Conservation (phyloP, 768 basidiomycete species). For the Serendipita indica region DNA sequence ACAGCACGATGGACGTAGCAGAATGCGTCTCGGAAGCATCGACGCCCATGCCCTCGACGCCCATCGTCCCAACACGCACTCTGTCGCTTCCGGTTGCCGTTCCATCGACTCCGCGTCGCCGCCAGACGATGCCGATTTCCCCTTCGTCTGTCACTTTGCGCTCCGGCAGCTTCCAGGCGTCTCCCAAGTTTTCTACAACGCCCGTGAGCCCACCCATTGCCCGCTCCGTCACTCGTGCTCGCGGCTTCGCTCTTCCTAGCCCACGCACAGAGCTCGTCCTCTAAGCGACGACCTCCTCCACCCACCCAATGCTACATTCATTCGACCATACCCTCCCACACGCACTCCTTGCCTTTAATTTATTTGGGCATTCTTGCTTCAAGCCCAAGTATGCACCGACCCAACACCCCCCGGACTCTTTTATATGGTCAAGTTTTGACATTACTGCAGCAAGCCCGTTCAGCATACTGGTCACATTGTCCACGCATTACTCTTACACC, state of each 20-base stretch:
- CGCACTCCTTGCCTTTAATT: no score
- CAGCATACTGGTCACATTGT: no score
- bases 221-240: neutral
- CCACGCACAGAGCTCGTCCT: constrained; percentile 7
- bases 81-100: neutral
- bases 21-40: neutral
- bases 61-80: neutral
- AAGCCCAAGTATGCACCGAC: no score
- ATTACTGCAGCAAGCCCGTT: no score
- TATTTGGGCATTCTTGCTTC: no score
- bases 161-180: neutral
- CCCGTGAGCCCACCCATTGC: neutral
- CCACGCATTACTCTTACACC: no score
- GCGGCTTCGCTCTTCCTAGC: neutral
- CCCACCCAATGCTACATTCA: no score
- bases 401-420: no score
- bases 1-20: neutral
- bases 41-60: neutral
- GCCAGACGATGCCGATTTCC: neutral
- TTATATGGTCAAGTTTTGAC: no score
- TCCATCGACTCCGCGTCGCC: neutral
- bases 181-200: neutral
- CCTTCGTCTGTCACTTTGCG: neutral
- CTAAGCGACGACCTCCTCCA: neutral
- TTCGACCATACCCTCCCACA: no score